phyloP scores from a whole-genome alignment of 306 rosid genomes.

The Cucurbita argyrosperma region DNA sequence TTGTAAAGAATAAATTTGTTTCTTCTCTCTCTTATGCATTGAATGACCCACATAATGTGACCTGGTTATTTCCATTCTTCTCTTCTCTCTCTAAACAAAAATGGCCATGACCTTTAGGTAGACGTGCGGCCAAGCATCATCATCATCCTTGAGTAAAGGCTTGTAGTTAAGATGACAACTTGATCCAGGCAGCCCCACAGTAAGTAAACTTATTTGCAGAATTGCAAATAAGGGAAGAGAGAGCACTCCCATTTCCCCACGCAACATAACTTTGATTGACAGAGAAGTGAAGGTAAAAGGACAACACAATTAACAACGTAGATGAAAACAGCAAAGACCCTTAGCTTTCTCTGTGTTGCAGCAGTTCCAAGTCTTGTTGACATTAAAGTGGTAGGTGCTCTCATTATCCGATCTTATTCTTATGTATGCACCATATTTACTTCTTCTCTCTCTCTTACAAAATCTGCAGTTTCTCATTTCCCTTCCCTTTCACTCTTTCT shows the following conservation, averaged over 20 bases:
- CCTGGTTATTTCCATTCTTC: neutral
- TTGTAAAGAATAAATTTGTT: neutral
- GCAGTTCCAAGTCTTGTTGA: conserved; percentile 1
- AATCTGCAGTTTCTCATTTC: neutral
- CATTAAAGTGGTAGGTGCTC: neutral
- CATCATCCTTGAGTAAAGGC: neutral
- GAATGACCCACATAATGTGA: neutral
- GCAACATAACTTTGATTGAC: neutral
- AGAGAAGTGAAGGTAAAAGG: neutral
- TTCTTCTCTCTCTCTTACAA: neutral
- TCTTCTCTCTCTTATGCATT: neutral
- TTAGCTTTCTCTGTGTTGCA: neutral
- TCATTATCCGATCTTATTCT: neutral
- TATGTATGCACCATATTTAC: neutral
- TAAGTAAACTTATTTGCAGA: neutral
- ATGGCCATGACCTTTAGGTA: neutral
- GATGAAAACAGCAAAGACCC: neutral
- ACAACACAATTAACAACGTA: conserved; percentile 3
- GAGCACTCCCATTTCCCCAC: neutral
- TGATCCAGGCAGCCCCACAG: neutral
- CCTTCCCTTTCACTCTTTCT: neutral
- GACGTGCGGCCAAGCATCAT: neutral
- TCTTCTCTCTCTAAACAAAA: neutral
- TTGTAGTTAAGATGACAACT: neutral
- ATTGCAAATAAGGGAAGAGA: neutral